These are phyloP conservation scores for Epichloe gansuensis DNA, from an alignment of 2,329 filamentous ascomycete genomes.

Conservation along the genomic window DNA sequence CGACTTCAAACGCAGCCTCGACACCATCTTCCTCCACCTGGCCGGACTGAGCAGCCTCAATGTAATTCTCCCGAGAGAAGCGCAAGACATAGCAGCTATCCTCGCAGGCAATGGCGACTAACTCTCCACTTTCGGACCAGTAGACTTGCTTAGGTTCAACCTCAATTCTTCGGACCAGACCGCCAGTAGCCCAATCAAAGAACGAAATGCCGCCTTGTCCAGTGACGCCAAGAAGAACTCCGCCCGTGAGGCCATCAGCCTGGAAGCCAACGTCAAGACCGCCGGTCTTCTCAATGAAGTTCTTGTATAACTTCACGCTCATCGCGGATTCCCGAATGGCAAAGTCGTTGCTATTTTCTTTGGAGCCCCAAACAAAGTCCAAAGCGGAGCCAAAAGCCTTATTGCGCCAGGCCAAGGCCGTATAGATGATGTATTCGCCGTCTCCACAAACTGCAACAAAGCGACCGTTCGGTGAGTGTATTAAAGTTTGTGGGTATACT, in stretches of 20 bases:
- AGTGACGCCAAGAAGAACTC: conserved; percentile 83
- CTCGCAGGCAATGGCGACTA: conserved; percentile 85
- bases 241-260: conserved; percentile 80
- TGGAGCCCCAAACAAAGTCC: conserved; percentile 94
- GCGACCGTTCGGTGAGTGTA: conserved; percentile 90
- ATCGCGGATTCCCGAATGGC: conserved; percentile 90
- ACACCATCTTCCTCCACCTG: conserved; percentile 83
- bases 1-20: conserved; percentile 89
- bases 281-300: conserved; percentile 84
- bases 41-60: conserved; percentile 69
- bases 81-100: conserved; percentile 91
- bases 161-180: conserved; percentile 84
- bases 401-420: conserved; percentile 89
- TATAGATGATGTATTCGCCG: conserved; percentile 98
- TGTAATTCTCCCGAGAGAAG: conserved; percentile 79
- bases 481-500: conserved; percentile 86
- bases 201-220: conserved; percentile 90
- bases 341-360: conserved; percentile 97
- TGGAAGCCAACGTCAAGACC: conserved; percentile 91
- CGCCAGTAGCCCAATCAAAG: conserved; percentile 90
- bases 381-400: conserved; percentile 92
- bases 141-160: conserved; percentile 65
- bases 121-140: conserved; percentile 94
- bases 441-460: conserved; percentile 77
- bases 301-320: conserved; percentile 94